Percentiles rank a stretch among this genome's conserved stretches.
These are phyloP conservation scores for Tetraselmis striata DNA, from an alignment of 139 green algal genomes.

Conservation along the genomic window DNA sequence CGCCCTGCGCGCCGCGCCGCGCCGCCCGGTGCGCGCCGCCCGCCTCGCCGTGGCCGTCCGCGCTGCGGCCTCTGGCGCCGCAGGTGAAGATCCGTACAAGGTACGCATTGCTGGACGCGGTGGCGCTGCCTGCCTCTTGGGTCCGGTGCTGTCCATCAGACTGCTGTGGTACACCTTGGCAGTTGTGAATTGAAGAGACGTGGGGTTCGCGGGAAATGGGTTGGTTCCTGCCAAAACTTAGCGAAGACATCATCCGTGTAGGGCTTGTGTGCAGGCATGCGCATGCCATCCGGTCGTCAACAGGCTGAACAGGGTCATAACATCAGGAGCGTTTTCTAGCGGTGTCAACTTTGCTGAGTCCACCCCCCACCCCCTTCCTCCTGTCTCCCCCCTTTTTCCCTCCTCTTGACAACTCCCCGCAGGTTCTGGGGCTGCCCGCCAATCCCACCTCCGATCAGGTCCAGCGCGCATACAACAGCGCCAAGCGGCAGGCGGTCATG, in stretches of 20 bases:
- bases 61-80: neutral
- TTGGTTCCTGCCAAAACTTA: too few species aligned
- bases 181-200: too few species aligned
- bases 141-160: too few species aligned
- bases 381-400: neutral
- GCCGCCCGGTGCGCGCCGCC: neutral
- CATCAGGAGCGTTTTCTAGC: too few species aligned
- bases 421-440: constrained; percentile 42
- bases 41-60: neutral
- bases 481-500: neutral
- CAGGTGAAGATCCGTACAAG: neutral
- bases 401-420: neutral
- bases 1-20: neutral
- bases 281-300: too few species aligned
- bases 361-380: neutral
- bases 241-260: neutral
- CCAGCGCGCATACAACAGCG: constrained; percentile 41
- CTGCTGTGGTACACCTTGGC: too few species aligned
- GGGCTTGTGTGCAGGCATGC: neutral
- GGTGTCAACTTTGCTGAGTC: too few species aligned
- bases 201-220: too few species aligned
- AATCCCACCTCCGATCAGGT: constrained; percentile 35
- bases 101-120: too few species aligned
- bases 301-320: too few species aligned
- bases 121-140: too few species aligned